Percentiles rank a stretch among this genome's conserved stretches.
These are phyloP conservation scores for Cutaneotrichosporon mucoides DNA, from an alignment of 1,284 basidiomycete genomes.

Conservation along the genomic window DNA sequence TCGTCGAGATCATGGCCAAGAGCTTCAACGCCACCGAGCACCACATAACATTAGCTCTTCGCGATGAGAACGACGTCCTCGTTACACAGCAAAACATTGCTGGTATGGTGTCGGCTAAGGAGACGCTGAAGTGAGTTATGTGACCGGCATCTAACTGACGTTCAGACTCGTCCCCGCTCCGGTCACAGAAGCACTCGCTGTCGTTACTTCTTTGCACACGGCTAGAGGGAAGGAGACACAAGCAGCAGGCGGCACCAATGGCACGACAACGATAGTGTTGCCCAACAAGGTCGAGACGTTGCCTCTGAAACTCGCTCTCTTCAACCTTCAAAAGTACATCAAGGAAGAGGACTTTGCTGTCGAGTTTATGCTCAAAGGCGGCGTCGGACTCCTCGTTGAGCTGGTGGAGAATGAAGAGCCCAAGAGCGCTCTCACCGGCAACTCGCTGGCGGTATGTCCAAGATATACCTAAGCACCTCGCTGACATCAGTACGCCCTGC, in stretches of 20 bases:
- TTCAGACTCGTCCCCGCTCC: slow-evolving; percentile 41
- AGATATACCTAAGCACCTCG: not conserved
- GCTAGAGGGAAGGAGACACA: slow-evolving; percentile 13
- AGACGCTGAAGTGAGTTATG: slow-evolving; percentile 66
- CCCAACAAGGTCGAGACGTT: slow-evolving; percentile 31
- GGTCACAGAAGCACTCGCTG: slow-evolving; percentile 37
- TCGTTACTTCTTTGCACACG: slow-evolving; percentile 34
- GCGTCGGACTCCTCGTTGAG: slow-evolving; percentile 68
- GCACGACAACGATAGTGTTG: slow-evolving; percentile 1
- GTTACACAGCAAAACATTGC: slow-evolving; percentile 84
- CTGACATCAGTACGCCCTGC: slow-evolving; percentile 36
- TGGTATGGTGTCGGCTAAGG: slow-evolving; percentile 73
- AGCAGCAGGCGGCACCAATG: not conserved
- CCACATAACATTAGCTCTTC: slow-evolving; percentile 72
- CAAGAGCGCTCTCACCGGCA: slow-evolving; percentile 59
- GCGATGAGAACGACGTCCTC: slow-evolving; percentile 81
- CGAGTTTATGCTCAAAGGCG: slow-evolving; percentile 73
- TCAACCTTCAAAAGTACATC: slow-evolving; percentile 80
- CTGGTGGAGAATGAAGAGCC: slow-evolving; percentile 56
- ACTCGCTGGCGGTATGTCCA: slow-evolving; percentile 68
- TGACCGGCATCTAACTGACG: not conserved
- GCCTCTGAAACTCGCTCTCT: slow-evolving; percentile 48
- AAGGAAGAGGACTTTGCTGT: slow-evolving; percentile 83
- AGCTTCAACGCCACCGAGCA: slow-evolving; percentile 75
- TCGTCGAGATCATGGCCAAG: slow-evolving; percentile 46